Evolutionary conservation across 805 yeast genomes (phyloP), one percentile per base, ranked within the genome.

Genomic region (Candida railenensis): DNA sequence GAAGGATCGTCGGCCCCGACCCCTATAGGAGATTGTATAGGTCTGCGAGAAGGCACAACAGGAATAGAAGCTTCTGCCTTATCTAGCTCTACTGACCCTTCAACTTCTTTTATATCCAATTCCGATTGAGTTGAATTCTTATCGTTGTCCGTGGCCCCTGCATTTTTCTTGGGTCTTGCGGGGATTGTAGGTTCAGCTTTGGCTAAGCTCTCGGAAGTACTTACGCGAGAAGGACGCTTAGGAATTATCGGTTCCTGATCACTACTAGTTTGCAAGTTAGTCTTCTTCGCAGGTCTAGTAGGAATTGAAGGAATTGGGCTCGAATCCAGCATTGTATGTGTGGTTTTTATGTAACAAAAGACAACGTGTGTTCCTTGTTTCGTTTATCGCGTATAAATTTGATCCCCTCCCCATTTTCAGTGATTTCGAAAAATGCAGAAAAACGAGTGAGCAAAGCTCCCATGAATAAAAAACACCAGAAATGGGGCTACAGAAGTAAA

Each of bases 271-370:
- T 38, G 19, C 44, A 18, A 7, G 37, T 38, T 11, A 41, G 2
- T 19, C 14, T 49, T 36, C 33, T 48, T 56, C 2, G 32, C 25
- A 2, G 71, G 70, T 45, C 71, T 58, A 30, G 52, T 49, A 14
- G 73, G 70, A 48, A 66, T 47, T 19, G 48, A 37, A 5, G 71
- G 70, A 15, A 48, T 38, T 15, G 25, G 46, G 22, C 18, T 22
- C 14, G 41, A 21, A 15, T 37, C 34, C 34, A 40, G 44, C 45
- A 45, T 48, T 12, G 11, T 33, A n/a, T n/a, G n/a, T n/a, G n/a
- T n/a, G n/a, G n/a, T n/a, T n/a, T n/a, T n/a, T n/a, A n/a, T n/a
- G n/a, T n/a, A n/a, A n/a, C n/a, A n/a, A n/a, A n/a, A n/a, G n/a
- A n/a, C n/a, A n/a, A n/a, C n/a, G n/a, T n/a, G n/a, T n/a, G n/a